Conservation (phyloP, 2,329 filamentous ascomycete genomes). For the Uncinocarpus reesii region DNA sequence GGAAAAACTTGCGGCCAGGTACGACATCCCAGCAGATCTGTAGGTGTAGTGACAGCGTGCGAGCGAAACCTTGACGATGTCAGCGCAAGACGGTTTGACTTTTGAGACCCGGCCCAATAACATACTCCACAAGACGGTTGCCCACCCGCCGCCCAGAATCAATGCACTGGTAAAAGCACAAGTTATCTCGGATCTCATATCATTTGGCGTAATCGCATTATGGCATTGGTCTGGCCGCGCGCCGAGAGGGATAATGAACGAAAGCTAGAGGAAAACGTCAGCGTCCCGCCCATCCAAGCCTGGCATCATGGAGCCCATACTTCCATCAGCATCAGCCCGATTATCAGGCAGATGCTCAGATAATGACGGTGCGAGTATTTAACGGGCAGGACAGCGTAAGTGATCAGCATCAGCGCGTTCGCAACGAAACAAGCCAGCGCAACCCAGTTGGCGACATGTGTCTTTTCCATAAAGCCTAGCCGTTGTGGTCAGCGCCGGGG, state of each 20-base stretch:
- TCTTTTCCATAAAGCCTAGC: constrained; percentile 46
- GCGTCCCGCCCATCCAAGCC: constrained; percentile 1
- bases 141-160: constrained; percentile 75
- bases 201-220: constrained; percentile 83
- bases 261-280: constrained; percentile 49
- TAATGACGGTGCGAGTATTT: constrained; percentile 91
- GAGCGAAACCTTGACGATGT: constrained; percentile 54
- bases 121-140: constrained; percentile 69
- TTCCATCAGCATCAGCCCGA: constrained; percentile 67
- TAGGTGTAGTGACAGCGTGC: constrained; percentile 82
- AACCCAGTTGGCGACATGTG: constrained; percentile 66
- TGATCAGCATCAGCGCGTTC: constrained; percentile 65
- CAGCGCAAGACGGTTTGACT: background rate
- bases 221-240: constrained; percentile 71
- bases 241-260: constrained; percentile 80
- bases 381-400: constrained; percentile 68
- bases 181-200: constrained; percentile 70
- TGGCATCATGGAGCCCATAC: constrained; percentile 34
- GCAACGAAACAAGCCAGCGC: constrained; percentile 63
- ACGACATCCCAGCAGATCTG: constrained; percentile 97
- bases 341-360: constrained; percentile 73
- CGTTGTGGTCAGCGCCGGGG: constrained; percentile 5
- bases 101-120: constrained; percentile 7
- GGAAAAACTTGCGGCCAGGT: constrained; percentile 82
- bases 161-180: constrained; percentile 85